phyloP scores from a whole-genome alignment of 345 rosid genomes.

The Populus simonii region DNA sequence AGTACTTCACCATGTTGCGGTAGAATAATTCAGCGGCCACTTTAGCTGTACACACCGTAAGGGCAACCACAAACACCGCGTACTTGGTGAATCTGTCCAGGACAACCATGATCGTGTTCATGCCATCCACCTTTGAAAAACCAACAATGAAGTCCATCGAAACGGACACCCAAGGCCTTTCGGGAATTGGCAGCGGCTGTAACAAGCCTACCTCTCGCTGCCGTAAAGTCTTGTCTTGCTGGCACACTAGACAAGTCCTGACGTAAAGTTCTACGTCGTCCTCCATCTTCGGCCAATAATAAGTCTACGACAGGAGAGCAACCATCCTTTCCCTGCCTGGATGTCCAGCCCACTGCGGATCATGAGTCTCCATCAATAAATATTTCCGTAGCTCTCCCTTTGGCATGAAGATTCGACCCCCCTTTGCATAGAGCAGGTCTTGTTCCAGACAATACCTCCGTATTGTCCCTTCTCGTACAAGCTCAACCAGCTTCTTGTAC shows the following conservation, averaged over 20 bases:
- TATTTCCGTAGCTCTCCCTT: neutral
- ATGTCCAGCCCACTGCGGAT: neutral
- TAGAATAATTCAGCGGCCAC: too few species aligned
- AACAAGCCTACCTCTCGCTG: too few species aligned
- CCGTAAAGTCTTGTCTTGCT: too few species aligned
- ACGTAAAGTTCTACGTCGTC: accelerated
- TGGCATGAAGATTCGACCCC: too few species aligned
- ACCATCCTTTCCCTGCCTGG: too few species aligned
- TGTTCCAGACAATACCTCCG: too few species aligned
- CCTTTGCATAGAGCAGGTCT: too few species aligned
- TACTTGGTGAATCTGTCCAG: neutral
- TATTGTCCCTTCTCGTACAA: too few species aligned
- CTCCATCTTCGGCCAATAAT: neutral
- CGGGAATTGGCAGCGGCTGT: too few species aligned
- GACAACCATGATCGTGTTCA: neutral
- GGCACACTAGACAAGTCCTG: neutral
- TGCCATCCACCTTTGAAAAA: neutral
- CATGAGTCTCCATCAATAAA: neutral
- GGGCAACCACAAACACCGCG: neutral
- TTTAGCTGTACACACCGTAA: too few species aligned
- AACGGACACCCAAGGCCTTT: neutral
- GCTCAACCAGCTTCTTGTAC: too few species aligned
- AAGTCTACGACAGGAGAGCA: neutral
- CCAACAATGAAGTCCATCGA: too few species aligned
- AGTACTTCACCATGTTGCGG: neutral